These are phyloP conservation scores for Alternaria hordeiaustralica DNA, from an alignment of 2,329 filamentous ascomycete species.

Conservation along the genomic window DNA sequence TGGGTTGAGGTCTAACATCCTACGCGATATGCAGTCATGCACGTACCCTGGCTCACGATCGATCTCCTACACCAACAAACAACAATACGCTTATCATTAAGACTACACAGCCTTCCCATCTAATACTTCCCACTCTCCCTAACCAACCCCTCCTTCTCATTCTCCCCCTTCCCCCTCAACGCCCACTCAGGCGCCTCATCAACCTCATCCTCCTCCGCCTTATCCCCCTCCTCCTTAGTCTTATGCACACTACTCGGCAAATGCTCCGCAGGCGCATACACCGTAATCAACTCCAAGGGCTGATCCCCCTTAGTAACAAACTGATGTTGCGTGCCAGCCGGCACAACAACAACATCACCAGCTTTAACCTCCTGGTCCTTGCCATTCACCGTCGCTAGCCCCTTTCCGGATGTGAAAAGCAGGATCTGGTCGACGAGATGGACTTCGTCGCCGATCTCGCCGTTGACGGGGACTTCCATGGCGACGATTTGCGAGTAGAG, in stretches of 20 bases:
- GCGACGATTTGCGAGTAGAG: constrained; percentile 68
- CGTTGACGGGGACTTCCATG: constrained; percentile 68
- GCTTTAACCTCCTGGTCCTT: constrained; percentile 64
- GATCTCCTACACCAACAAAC: neutral
- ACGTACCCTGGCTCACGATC: neutral
- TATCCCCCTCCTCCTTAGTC: constrained; percentile 68
- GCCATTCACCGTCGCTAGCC: constrained; percentile 64
- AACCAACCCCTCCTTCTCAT: constrained; percentile 63
- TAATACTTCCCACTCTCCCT: constrained; percentile 50
- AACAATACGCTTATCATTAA: neutral
- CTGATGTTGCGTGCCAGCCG: constrained; percentile 70
- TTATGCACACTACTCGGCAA: constrained; percentile 64
- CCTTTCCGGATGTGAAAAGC: constrained; percentile 67
- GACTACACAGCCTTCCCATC: neutral
- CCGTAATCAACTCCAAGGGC: constrained; percentile 67
- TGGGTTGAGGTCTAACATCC: neutral
- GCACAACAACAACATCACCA: constrained; percentile 66
- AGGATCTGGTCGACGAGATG: constrained; percentile 70
- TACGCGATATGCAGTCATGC: fast-evolving
- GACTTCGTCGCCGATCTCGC: constrained; percentile 71
- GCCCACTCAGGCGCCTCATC: constrained; percentile 69
- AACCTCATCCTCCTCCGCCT: constrained; percentile 65
- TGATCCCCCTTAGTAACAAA: constrained; percentile 67
- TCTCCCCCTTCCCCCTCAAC: constrained; percentile 62
- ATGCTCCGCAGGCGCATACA: constrained; percentile 70